Percentiles rank a stretch among this genome's conserved stretches.
Evolutionary conservation across 805 yeast species (phyloP).

Genomic region (Myxozyma melibiosi): DNA sequence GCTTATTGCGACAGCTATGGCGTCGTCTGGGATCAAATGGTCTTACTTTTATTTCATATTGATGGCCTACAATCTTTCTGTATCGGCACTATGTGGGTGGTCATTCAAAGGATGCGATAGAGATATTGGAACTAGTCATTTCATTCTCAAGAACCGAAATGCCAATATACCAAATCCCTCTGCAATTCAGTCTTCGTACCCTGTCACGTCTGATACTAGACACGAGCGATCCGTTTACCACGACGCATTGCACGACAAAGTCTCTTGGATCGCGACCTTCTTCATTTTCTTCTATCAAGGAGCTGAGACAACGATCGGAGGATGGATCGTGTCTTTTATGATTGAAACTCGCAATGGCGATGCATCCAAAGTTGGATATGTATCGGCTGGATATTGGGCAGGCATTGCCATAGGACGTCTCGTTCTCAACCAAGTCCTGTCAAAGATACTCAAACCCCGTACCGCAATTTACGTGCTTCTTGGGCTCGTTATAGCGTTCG

Average conservation of each 20-base stretch:
- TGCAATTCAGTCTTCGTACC: background rate
- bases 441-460: constrained; percentile 27
- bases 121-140: constrained; percentile 8
- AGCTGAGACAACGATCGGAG: constrained; percentile 68
- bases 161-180: background rate
- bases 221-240: constrained; percentile 1
- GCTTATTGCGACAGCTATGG: constrained; percentile 59
- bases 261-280: constrained; percentile 50
- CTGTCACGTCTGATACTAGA: background rate
- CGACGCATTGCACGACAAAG: constrained; percentile 4
- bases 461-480: constrained; percentile 46
- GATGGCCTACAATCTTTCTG: constrained; percentile 43
- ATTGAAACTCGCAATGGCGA: constrained; percentile 56
- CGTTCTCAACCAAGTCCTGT: constrained; percentile 45
- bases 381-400: constrained; percentile 72
- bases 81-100: background rate
- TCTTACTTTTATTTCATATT: constrained; percentile 53
- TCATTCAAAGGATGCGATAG: constrained; percentile 11
- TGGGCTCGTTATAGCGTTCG: constrained; percentile 44
- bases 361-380: constrained; percentile 56
- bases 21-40: constrained; percentile 56
- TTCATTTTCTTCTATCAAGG: constrained; percentile 67
- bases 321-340: constrained; percentile 69
- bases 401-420: constrained; percentile 70
- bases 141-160: background rate